These are phyloP conservation scores for Xeromyces bisporus DNA, from an alignment of 495 filamentous ascomycete species.

Conservation along the genomic window DNA sequence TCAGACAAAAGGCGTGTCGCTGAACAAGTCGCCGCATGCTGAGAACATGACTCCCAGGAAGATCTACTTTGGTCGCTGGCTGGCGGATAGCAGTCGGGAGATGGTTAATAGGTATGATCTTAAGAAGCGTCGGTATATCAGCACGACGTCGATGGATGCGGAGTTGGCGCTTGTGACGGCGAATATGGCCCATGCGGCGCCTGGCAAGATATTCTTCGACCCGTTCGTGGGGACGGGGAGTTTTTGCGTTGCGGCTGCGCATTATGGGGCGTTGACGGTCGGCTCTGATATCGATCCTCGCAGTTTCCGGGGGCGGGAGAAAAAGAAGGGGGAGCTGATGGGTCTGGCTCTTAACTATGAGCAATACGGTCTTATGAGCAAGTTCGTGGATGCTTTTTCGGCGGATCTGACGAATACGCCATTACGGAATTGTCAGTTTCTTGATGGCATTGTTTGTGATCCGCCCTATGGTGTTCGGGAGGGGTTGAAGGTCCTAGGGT, in stretches of 20 bases:
- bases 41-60: conserved; percentile 33
- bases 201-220: conserved; percentile 76
- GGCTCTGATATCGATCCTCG: conserved; percentile 91
- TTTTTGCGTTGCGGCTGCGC: conserved; percentile 69
- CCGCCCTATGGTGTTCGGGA: conserved; percentile 96
- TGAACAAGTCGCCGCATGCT: conserved; percentile 1
- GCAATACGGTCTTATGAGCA: conserved; percentile 54
- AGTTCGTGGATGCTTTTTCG: conserved; percentile 60
- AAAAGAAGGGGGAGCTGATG: conserved; percentile 23
- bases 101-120: conserved; percentile 63
- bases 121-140: conserved; percentile 85
- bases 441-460: conserved; percentile 93
- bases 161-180: conserved; percentile 83
- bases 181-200: conserved; percentile 68
- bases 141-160: conserved; percentile 92
- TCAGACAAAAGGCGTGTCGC: conserved; percentile 17
- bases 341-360: conserved; percentile 59
- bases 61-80: conserved; percentile 53
- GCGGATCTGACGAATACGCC: conserved; percentile 85
- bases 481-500: conserved; percentile 72
- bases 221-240: conserved; percentile 91
- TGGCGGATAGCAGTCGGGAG: conserved; percentile 45
- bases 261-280: conserved; percentile 67
- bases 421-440: conserved; percentile 36
- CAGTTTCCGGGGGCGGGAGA: conserved; percentile 56